Base-by-base conservation (phyloP, 2,329 filamentous ascomycete genomes). In the Paecilomyces niveus region DNA sequence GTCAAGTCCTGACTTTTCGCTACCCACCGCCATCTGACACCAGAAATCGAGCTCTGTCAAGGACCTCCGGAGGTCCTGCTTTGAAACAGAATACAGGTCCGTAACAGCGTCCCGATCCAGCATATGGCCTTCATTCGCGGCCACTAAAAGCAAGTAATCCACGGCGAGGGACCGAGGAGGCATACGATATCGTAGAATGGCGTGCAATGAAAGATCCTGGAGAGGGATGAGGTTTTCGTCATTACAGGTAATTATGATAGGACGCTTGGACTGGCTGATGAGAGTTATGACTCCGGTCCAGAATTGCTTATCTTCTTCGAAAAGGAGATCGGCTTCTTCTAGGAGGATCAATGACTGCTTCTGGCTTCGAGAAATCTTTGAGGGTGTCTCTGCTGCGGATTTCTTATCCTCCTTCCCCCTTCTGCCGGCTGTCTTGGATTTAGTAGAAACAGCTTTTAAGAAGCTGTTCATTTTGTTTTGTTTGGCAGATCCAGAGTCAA, bases 11-110 rank as follows among this genome's bases (percentile, higher is more conserved):
- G 89, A 89, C 65, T 89, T 89, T n/a, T 85, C 81, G 70, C 96
- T 94, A 4, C 94, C 95, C 9, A 99, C 85, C 0, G 89, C 91
- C 74, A 97, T 92, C 71, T 99, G 94, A 71, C 95, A 99, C 93
- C 93, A 99, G 70, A 95, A 94, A 70, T 96, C 88, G 29, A 99
- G 81, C 61, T 97, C 92, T 58, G 83, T 86, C 54, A 99, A 85
- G 1, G 88, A 87, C 22, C 88, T 90, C 57, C 94, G 86, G 11
- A 99, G 76, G 70, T 99, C 94, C 29, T 81, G 75, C 1, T 81
- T 72, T 56, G 89, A 88, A 13, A 85, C 84, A 56, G 82, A 79
- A 67, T 92, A 96, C 2, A 99, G 80, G 6, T 83, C 78, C 55
- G 82, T 79, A 0, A 96, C 81, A 0, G 90, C 85, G 26, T 83